Base-by-base conservation (phyloP, 2,329 filamentous ascomycete genomes). In the Apiospora saccharicola region DNA sequence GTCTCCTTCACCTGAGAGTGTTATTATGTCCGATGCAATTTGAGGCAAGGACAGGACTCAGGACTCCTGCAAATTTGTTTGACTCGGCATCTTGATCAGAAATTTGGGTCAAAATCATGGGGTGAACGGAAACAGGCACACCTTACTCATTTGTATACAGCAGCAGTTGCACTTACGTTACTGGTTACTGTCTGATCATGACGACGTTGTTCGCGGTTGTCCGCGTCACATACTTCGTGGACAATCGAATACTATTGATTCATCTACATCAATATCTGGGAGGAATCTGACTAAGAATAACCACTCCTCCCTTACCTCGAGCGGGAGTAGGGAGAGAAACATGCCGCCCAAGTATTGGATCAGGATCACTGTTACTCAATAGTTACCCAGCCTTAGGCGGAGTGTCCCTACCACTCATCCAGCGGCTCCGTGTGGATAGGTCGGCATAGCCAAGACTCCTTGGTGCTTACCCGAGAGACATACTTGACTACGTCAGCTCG, bases 371-470 rank as follows among this genome's bases (percentile, higher is more conserved):
- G 34, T 41, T 64, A 64, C 57, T 24, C 22, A 41, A 41, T 30
- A 61, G 53, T 61, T 61, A 61, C 53, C 53, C 53, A 61, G 53
- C 30, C 53, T n/a, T 34, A 16, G 7, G 14, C 30, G 22, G 5
- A 37, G 53, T 8, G 19, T 37, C 53, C 26, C 26, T 6, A 19
- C 51, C 26, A 34, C 51, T 30, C 53, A 30, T 30, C 53, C 53
- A 61, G 53, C 53, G 53, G 53, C 53, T 61, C 53, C 53, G 53
- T n/a, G 53, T 61, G 53, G 53, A 37, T 61, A 61, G 37, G 30
- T 37, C 30, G 19, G 53, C 19, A 61, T 61, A n/a, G 19, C 30
- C 53, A 37, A 61, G 30, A n/a, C 53, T 61, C 30, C 53, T 26
- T n/a, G 53, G 19, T 37, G 53, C 51, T 57, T 24, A 34, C 51